Evolutionary conservation across 768 basidiomycete species (phyloP).

Genomic region (Boletus subparvulus): DNA sequence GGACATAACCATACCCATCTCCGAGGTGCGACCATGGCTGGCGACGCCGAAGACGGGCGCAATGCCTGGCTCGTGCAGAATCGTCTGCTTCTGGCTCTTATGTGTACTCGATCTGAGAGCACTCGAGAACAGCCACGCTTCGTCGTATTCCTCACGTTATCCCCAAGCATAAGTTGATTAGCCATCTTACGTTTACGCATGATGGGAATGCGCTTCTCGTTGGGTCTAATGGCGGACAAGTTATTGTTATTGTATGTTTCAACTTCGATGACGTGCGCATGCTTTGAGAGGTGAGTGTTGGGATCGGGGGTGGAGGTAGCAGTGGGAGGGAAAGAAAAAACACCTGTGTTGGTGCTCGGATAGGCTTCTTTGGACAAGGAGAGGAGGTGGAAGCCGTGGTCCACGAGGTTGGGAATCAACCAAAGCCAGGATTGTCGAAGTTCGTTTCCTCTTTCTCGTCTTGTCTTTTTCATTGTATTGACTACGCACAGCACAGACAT

Average conservation of each 20-base stretch:
- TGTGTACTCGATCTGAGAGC: constrained; percentile 58
- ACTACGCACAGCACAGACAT: too few relatives aligned
- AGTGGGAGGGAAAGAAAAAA: not conserved
- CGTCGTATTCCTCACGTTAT: constrained; percentile 22
- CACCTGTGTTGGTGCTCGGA: not conserved
- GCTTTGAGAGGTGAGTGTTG: constrained; percentile 10
- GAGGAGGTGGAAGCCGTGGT: too few relatives aligned
- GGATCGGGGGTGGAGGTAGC: not conserved
- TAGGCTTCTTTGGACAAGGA: not conserved
- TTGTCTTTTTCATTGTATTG: not conserved
- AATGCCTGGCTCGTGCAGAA: not conserved
- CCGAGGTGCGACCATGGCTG: constrained; percentile 20
- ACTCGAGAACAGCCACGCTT: constrained; percentile 22
- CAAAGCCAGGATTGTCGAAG: not conserved
- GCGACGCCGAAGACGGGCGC: constrained; percentile 4
- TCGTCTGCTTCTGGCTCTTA: constrained; percentile 37
- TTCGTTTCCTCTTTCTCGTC: not conserved
- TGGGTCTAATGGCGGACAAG: constrained; percentile 54
- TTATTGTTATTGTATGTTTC: constrained; percentile 47
- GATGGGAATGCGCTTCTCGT: constrained; percentile 54
- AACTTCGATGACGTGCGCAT: constrained; percentile 32
- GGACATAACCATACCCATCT: constrained; percentile 8
- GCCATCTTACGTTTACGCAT: constrained; percentile 45
- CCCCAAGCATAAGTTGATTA: constrained; percentile 45
- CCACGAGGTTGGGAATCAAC: not conserved